A percentile compares a stretch with the other conserved stretches of the same genome.
phyloP scores from a whole-genome alignment of 2,329 filamentous ascomycete species.

The Trichophyton schoenleinii region DNA sequence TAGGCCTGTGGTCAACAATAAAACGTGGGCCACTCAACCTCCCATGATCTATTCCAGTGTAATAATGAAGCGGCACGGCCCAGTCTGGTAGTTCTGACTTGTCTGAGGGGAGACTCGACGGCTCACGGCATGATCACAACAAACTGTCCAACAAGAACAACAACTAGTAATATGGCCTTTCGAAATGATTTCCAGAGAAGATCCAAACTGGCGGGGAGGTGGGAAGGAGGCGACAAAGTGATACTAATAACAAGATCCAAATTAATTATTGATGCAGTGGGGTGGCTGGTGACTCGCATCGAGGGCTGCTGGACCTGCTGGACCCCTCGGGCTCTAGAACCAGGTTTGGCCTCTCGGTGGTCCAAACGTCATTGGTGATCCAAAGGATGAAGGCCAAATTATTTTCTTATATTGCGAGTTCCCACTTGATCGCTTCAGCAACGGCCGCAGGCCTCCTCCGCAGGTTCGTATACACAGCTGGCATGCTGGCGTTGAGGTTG shows the following conservation, averaged over 20 bases:
- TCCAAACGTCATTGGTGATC: neutral
- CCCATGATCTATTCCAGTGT: neutral
- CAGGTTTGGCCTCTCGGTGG: neutral
- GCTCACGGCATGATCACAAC: neutral
- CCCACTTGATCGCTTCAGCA: neutral
- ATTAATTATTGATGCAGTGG: neutral
- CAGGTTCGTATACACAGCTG: neutral
- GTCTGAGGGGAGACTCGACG: neutral
- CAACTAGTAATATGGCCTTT: neutral
- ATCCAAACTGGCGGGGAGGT: neutral
- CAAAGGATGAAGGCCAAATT: no score
- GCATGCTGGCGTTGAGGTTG: neutral
- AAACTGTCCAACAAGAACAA: neutral
- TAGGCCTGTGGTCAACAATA: neutral
- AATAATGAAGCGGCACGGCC: neutral
- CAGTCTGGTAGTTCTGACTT: neutral
- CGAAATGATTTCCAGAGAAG: neutral
- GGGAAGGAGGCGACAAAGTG: neutral
- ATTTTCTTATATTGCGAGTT: neutral
- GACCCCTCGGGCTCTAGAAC: neutral
- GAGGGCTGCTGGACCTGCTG: neutral
- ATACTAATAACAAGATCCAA: neutral
- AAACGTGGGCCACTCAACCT: neutral
- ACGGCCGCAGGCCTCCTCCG: neutral
- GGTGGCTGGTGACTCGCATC: neutral